Conservation (phyloP, 1,284 basidiomycete species). For the Termitomyces sp. region DNA sequence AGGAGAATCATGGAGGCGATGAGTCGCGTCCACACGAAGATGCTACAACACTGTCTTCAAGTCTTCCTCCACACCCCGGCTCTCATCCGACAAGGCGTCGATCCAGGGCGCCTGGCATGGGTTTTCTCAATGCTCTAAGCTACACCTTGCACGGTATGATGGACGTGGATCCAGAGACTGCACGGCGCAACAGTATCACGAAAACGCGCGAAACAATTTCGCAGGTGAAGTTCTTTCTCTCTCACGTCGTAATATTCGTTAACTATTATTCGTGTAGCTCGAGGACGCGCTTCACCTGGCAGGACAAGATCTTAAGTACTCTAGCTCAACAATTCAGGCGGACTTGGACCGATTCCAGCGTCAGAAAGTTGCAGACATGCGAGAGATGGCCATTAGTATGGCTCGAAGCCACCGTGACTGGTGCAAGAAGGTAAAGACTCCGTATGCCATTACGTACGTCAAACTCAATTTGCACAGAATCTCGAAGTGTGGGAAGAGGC, state of each 20-base stretch:
- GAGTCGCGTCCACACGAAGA: conserved; percentile 19
- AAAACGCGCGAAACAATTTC: conserved; percentile 94
- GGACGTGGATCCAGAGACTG: conserved; percentile 97
- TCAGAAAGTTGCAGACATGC: conserved; percentile 94
- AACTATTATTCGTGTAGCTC: conserved; percentile 43
- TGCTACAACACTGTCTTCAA: conserved; percentile 33
- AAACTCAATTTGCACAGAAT: conserved; percentile 57
- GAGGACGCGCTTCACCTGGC: conserved; percentile 89
- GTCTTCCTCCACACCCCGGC: conserved; percentile 71
- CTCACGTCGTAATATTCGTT: no score
- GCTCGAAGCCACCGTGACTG: conserved; percentile 90
- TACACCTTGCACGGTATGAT: conserved; percentile 97
- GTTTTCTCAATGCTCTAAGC: conserved; percentile 86
- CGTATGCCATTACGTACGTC: conserved; percentile 5
- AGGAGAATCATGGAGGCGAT: conserved; percentile 26
- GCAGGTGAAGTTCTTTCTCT: conserved; percentile 51
- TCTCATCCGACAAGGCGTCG: conserved; percentile 59
- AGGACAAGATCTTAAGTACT: conserved; percentile 92
- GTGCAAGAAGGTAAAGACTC: conserved; percentile 77
- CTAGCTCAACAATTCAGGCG: conserved; percentile 92
- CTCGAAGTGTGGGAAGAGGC: conserved; percentile 96
- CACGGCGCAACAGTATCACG: conserved; percentile 86
- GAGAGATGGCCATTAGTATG: conserved; percentile 89
- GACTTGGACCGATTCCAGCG: conserved; percentile 98
- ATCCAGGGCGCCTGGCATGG: conserved; percentile 67